Conservation (phyloP, 805 yeast species). For the Phaffomyces antillensis region DNA sequence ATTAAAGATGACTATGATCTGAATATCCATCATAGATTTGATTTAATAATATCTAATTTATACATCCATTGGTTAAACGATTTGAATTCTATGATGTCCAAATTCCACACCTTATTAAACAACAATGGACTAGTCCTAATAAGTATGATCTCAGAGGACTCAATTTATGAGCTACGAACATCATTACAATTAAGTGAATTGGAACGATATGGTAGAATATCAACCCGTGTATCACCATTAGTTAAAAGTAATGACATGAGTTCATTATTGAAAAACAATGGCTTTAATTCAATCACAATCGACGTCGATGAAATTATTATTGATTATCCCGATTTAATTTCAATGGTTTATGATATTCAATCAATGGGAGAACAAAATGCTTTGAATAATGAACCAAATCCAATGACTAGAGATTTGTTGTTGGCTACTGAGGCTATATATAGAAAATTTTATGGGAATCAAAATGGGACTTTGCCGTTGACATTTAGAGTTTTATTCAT, state of each 20-base stretch:
- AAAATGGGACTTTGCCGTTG: conserved; percentile 57
- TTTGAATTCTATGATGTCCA: conserved; percentile 37
- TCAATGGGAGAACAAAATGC: conserved; percentile 84
- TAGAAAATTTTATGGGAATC: conserved; percentile 60
- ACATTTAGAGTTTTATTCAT: conserved; percentile 72
- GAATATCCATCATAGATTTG: conserved; percentile 35
- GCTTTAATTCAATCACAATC: conserved; percentile 72
- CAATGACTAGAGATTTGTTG: conserved; percentile 53
- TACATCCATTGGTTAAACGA: conserved; percentile 84
- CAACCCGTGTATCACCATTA: conserved; percentile 77
- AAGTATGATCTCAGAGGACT: conserved; percentile 77
- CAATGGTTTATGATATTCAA: conserved; percentile 65
- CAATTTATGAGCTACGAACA: conserved; percentile 76
- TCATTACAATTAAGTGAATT: conserved; percentile 75
- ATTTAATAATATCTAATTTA: conserved; percentile 67
- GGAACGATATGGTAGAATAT: conserved; percentile 71
- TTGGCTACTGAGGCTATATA: conserved; percentile 76
- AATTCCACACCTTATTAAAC: conserved; percentile 49
- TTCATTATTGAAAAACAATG: conserved; percentile 61
- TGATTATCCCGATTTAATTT: conserved; percentile 63
- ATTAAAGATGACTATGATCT: conserved; percentile 65
- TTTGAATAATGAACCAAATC: conserved; percentile 29
- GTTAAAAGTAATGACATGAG: conserved; percentile 77
- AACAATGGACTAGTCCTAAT: conserved; percentile 84
- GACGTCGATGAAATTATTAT: conserved; percentile 81